A percentile compares a stretch with the other conserved stretches of the same genome.
Evolutionary conservation across 2,329 filamentous ascomycete species (phyloP).

Genomic region (Sphaerulina musiva): DNA sequence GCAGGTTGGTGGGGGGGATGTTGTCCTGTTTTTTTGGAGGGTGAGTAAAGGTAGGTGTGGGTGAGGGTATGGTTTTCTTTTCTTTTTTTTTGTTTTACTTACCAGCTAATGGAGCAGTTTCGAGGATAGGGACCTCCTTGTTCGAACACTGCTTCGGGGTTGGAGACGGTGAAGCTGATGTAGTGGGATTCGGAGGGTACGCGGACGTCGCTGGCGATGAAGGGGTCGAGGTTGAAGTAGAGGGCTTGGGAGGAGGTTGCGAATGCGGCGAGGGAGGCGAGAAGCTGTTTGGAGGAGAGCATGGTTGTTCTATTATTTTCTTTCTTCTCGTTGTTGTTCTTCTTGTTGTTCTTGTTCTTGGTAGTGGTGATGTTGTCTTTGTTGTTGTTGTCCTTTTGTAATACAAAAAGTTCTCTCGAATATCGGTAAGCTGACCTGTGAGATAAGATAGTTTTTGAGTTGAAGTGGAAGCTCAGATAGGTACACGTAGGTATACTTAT

Average conservation of each 20-base stretch:
- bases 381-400: background rate
- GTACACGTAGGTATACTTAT: background rate
- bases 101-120: conserved; percentile 18
- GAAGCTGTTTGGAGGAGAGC: background rate
- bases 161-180: conserved; percentile 21
- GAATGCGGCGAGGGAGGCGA: conserved; percentile 3
- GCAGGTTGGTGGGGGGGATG: background rate
- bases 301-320: background rate
- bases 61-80: background rate
- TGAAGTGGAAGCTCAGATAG: too few species aligned
- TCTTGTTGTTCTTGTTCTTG: background rate
- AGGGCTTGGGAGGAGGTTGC: conserved; percentile 9
- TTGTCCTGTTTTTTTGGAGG: background rate
- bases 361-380: background rate
- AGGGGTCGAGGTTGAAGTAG: conserved; percentile 18
- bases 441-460: background rate
- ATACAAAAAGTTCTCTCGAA: background rate
- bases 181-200: conserved; percentile 12
- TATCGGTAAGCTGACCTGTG: background rate
- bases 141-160: conserved; percentile 20
- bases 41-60: too few species aligned
- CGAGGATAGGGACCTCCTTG: conserved; percentile 14
- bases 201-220: conserved; percentile 14
- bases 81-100: background rate
- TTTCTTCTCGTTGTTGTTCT: background rate